Percentiles rank a stretch among this genome's conserved stretches.
Conservation (phyloP, 1,139 yeast species). For the Protomyces pachydermus region DNA sequence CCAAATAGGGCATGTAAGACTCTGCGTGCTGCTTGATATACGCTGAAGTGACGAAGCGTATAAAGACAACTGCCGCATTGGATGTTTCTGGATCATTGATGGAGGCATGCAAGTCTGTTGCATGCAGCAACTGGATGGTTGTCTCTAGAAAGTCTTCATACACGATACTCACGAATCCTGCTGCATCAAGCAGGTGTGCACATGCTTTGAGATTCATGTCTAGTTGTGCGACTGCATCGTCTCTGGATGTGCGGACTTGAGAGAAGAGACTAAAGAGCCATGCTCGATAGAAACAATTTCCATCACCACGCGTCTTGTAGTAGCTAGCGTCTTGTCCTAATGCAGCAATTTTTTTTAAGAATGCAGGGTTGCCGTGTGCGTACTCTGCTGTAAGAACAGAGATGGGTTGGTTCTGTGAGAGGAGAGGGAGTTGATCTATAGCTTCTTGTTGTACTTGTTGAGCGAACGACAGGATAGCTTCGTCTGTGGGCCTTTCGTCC, state of each 20-base stretch:
- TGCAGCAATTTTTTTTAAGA: slow-evolving; percentile 18
- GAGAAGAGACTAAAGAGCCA: slow-evolving; percentile 1
- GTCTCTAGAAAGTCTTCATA: slow-evolving; percentile 34
- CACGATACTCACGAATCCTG: slow-evolving; percentile 33
- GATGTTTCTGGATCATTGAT: slow-evolving; percentile 31
- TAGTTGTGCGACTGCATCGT: background rate
- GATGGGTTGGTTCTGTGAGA: slow-evolving; percentile 1
- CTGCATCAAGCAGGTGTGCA: slow-evolving; percentile 26
- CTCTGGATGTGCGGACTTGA: background rate
- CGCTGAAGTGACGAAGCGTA: slow-evolving; percentile 35
- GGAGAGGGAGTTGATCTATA: slow-evolving; percentile 9
- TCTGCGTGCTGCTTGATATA: slow-evolving; percentile 33
- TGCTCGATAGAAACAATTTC: slow-evolving; percentile 33
- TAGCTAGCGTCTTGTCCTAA: background rate
- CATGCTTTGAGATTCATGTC: background rate
- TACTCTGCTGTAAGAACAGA: slow-evolving; percentile 24
- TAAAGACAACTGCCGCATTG: slow-evolving; percentile 33
- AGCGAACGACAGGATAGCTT: slow-evolving; percentile 12
- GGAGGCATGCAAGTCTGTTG: slow-evolving; percentile 15
- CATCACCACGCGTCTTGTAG: slow-evolving; percentile 33
- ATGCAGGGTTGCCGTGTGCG: slow-evolving; percentile 15
- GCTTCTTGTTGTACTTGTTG: slow-evolving; percentile 13
- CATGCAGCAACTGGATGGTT: slow-evolving; percentile 24
- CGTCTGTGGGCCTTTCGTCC: slow-evolving; percentile 15
- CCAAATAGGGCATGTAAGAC: slow-evolving; percentile 33